Evolutionary conservation across 441 rosid genomes (phyloP), one percentile per base, ranked within the genome.

Genomic region (Croton laevigatus): DNA sequence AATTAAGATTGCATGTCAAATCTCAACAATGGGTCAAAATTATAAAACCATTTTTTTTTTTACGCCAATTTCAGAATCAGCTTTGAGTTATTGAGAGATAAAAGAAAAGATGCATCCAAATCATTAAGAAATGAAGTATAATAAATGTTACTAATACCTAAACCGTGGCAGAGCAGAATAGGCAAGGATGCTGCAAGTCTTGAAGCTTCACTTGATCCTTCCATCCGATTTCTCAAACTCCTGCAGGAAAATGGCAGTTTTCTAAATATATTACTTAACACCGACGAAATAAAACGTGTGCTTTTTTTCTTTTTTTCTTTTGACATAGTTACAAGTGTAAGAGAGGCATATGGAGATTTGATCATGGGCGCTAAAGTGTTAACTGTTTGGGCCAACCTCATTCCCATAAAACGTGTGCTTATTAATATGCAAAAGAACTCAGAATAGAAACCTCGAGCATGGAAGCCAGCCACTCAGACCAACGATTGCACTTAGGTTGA

Each of bases 401-500:
- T n/a, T n/a, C n/a, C n/a, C n/a, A n/a, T n/a, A n/a, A n/a, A n/a
- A n/a, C n/a, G n/a, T 13, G 34, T 38, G 44, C 27, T 40, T 12
- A 32, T 64, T 65, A 9, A 23, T 23, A 34, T 12, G 14, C 13
- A 16, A 19, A 68, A 27, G 14, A 68, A 36, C 5, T 54, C 22
- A 11, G 16, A 65, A 48, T 27, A 54, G 88, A 66, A 70, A 93
- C 98, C 88, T 93, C 66, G 93, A 76, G 73, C 93, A 86, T 46
- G 98, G 98, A 83, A 93, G 98, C 98, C 98, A 91, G 65, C 98
- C 97, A 72, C 79, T 76, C 36, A 76, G 68, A 66, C 75, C 62
- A 62, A 76, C 72, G 23, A 76, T 34, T 59, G 67, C 96, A 75
- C 83, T 84, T 76, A 89, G 66, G 59, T 85, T 91, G 71, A 88